These are phyloP conservation scores for Calcarisporium arbuscula DNA, from an alignment of 2,329 filamentous ascomycete species.

Conservation along the genomic window DNA sequence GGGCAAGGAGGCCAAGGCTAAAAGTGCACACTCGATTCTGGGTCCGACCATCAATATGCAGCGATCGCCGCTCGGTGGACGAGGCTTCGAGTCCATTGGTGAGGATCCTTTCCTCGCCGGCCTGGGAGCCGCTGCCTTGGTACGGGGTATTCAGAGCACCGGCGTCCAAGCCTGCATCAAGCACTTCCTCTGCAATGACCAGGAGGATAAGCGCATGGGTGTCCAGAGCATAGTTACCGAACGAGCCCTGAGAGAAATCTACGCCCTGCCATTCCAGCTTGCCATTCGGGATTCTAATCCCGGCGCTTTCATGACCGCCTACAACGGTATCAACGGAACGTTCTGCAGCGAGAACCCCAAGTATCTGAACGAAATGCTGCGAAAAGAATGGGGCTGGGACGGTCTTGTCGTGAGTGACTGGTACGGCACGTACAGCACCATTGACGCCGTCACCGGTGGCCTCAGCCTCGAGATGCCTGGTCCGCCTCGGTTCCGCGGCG, in stretches of 20 bases:
- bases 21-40: slow-evolving; percentile 52
- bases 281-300: slow-evolving; percentile 45
- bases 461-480: slow-evolving; percentile 57
- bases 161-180: slow-evolving; percentile 53
- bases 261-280: slow-evolving; percentile 52
- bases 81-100: slow-evolving; percentile 53
- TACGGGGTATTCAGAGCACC: slow-evolving; percentile 49
- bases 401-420: slow-evolving; percentile 56
- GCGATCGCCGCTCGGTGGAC: slow-evolving; percentile 51
- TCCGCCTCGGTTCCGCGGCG: slow-evolving; percentile 43
- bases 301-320: slow-evolving; percentile 52
- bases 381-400: slow-evolving; percentile 52
- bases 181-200: slow-evolving; percentile 57
- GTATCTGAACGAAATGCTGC: slow-evolving; percentile 43
- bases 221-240: slow-evolving; percentile 49
- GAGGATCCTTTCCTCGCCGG: slow-evolving; percentile 54
- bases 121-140: slow-evolving; percentile 44
- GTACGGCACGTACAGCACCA: slow-evolving; percentile 51
- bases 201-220: slow-evolving; percentile 51
- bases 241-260: slow-evolving; percentile 52
- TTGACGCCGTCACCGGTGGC: slow-evolving; percentile 43
- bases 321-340: slow-evolving; percentile 52
- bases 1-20: slow-evolving; percentile 47
- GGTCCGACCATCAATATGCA: slow-evolving; percentile 61
- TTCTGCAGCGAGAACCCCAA: slow-evolving; percentile 48